phyloP scores from a whole-genome alignment of 768 basidiomycete species.

The Chlorophyllum brunneum region DNA sequence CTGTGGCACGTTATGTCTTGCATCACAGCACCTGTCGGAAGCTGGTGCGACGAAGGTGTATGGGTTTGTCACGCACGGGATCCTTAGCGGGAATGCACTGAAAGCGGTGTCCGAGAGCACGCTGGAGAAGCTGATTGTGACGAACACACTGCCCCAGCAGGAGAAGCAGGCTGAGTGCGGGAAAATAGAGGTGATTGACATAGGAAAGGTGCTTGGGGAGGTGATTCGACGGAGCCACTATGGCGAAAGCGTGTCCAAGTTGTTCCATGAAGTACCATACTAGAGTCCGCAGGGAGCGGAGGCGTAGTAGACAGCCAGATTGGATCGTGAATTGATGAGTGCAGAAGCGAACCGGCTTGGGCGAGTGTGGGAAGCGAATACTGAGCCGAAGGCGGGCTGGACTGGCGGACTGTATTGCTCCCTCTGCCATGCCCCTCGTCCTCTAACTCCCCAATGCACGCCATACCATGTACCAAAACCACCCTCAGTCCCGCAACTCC shows the following conservation, averaged over 20 bases:
- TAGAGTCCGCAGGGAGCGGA: slow-evolving; percentile 31
- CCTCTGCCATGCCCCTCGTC: slow-evolving; percentile 21
- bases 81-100: slow-evolving; percentile 88
- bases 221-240: slow-evolving; percentile 95
- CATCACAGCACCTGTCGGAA: slow-evolving; percentile 83
- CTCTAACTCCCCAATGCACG: slow-evolving; percentile 41
- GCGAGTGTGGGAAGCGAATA: slow-evolving; percentile 15
- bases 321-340: slow-evolving; percentile 19
- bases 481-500: slow-evolving; percentile 26
- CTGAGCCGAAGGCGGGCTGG: slow-evolving; percentile 11
- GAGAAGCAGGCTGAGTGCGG: slow-evolving; percentile 66
- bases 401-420: slow-evolving; percentile 13
- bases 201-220: slow-evolving; percentile 93
- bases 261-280: slow-evolving; percentile 89
- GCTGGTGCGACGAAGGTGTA: slow-evolving; percentile 84
- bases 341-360: slow-evolving; percentile 7
- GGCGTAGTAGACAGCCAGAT: slow-evolving; percentile 13
- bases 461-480: slow-evolving; percentile 55
- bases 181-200: slow-evolving; percentile 92
- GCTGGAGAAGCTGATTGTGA: slow-evolving; percentile 94
- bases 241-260: slow-evolving; percentile 88
- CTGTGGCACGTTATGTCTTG: slow-evolving; percentile 90
- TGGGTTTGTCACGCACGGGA: slow-evolving; percentile 96
- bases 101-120: slow-evolving; percentile 64
- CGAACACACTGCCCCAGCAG: slow-evolving; percentile 93